phyloP scores from a whole-genome alignment of 164 flowering plant genomes.

The Protea cynaroides region DNA sequence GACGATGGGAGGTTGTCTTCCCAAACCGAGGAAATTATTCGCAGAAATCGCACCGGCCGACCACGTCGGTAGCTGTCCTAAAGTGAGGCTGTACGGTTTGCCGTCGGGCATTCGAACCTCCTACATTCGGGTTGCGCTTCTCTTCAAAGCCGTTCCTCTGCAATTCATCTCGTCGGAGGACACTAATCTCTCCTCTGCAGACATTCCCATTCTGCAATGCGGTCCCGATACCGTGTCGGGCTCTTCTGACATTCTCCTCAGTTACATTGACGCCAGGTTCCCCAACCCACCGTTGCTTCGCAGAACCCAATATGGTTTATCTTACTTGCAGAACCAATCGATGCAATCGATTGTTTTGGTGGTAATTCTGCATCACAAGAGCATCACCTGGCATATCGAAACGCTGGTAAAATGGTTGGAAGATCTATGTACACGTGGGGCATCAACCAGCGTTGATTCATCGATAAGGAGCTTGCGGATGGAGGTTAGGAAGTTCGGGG shows the following conservation, averaged over 20 bases:
- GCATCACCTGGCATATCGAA: conserved; percentile 55
- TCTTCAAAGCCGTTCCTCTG: conserved; percentile 33
- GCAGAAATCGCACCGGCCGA: conserved; percentile 40
- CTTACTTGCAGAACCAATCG: conserved; percentile 11
- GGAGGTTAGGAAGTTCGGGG: conserved; percentile 68
- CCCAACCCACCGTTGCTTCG: conserved; percentile 43
- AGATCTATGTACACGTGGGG: conserved; percentile 49
- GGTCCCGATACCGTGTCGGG: conserved; percentile 49
- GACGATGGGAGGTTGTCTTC: conserved; percentile 25
- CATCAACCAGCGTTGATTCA: conserved; percentile 34
- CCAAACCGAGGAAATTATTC: conserved; percentile 19
- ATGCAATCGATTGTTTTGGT: conserved; percentile 35
- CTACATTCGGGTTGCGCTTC: conserved; percentile 46
- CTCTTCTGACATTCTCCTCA: conserved; percentile 30
- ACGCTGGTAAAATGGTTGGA: conserved; percentile 60
- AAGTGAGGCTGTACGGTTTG: conserved; percentile 28
- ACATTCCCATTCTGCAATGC: conserved; percentile 21
- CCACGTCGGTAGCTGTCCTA: conserved; percentile 10
- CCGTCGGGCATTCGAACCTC: conserved; percentile 20
- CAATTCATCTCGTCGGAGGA: conserved; percentile 29
- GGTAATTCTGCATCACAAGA: conserved; percentile 53
- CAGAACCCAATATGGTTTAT: neutral
- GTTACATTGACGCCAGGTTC: conserved; percentile 39
- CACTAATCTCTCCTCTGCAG: conserved; percentile 14
- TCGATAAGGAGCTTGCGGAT: conserved; percentile 46